These are phyloP conservation scores for Symbiodinium natans DNA, from an alignment of 73 alveolate species.

Conservation along the genomic window DNA sequence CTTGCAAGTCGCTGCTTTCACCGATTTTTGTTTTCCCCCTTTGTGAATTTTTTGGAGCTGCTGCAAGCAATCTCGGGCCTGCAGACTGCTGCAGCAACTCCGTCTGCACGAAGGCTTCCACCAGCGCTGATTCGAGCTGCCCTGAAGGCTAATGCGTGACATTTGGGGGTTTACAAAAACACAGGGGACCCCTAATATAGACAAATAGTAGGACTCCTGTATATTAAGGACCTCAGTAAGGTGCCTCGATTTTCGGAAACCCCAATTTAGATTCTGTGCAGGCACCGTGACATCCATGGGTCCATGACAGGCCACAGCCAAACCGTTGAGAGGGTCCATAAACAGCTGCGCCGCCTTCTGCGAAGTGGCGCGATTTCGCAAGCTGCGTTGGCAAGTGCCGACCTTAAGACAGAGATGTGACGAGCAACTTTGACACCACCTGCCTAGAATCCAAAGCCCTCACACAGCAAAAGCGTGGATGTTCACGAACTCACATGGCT, in stretches of 20 bases:
- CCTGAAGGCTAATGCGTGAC: not conserved
- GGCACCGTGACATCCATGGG: not conserved
- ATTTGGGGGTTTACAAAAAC: too few species aligned
- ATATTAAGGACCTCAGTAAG: too few species aligned
- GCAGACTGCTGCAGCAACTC: conserved; percentile 85
- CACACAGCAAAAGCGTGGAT: too few species aligned
- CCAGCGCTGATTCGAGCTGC: conserved; percentile 59
- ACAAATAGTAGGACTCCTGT: too few species aligned
- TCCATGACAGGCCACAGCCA: not conserved
- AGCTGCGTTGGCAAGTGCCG: conserved; percentile 89
- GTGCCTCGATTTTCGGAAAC: too few species aligned
- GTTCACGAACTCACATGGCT: too few species aligned
- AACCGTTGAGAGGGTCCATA: too few species aligned
- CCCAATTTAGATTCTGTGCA: too few species aligned
- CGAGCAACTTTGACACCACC: not conserved
- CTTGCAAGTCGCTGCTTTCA: not conserved
- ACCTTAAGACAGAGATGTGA: not conserved
- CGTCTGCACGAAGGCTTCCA: conserved; percentile 81
- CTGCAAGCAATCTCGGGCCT: not conserved
- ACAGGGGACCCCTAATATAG: too few species aligned
- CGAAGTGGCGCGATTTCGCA: conserved; percentile 61
- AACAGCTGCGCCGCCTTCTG: conserved; percentile 27
- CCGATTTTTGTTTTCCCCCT: not conserved
- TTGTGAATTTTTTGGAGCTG: not conserved
- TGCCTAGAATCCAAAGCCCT: too few species aligned